phyloP scores from a whole-genome alignment of 1,284 basidiomycete genomes.

The Melampsora larici-populina region DNA sequence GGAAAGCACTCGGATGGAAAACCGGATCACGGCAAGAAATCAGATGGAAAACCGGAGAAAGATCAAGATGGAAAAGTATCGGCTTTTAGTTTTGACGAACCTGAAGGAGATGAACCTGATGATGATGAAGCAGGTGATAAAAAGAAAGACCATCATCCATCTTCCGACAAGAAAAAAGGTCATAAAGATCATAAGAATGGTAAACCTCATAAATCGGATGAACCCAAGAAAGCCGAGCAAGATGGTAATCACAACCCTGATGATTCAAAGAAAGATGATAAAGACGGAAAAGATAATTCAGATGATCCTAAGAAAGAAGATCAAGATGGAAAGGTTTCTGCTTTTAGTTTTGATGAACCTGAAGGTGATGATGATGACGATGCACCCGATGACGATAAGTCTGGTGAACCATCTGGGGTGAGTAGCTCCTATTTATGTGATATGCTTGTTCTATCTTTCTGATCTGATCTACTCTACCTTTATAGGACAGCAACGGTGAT shows the following conservation, averaged over 20 bases:
- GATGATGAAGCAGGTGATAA: neutral
- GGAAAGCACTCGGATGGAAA: neutral
- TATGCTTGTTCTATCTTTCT: too few relatives aligned
- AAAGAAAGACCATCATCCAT: neutral
- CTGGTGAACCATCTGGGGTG: neutral
- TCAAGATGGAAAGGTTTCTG: neutral
- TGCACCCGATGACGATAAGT: neutral
- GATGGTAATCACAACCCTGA: too few relatives aligned
- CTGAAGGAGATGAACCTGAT: neutral
- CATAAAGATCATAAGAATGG: neutral
- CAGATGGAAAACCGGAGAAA: neutral
- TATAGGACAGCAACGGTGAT: too few relatives aligned
- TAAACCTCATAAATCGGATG: neutral
- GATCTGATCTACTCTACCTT: too few relatives aligned
- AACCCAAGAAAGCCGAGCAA: neutral
- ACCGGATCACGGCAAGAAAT: neutral
- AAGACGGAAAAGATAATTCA: neutral
- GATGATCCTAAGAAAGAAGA: neutral
- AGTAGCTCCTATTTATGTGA: too few relatives aligned
- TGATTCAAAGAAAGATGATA: neutral
- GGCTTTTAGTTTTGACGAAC: neutral
- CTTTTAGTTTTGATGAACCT: neutral
- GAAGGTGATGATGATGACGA: neutral
- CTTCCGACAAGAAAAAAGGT: neutral
- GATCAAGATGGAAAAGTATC: neutral